phyloP scores from a whole-genome alignment of 345 rosid species.

The Streptanthus diversifolius region DNA sequence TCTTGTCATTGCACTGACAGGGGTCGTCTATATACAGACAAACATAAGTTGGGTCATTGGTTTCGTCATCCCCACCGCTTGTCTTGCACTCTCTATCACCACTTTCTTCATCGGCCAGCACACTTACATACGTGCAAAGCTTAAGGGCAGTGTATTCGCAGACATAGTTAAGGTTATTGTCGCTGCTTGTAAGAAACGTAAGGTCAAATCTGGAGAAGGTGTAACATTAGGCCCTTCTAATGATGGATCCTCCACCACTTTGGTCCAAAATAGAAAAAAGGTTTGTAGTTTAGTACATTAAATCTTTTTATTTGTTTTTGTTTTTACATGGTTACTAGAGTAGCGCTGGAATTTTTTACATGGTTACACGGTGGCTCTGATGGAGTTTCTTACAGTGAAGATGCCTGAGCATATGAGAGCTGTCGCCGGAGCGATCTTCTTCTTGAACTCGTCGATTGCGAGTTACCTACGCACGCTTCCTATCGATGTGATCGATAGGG shows the following conservation, averaged over 20 bases:
- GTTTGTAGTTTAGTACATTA: neutral
- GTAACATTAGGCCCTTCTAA: conserved; percentile 16
- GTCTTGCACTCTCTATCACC: conserved; percentile 45
- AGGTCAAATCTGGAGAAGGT: conserved; percentile 8
- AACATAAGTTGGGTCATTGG: conserved; percentile 68
- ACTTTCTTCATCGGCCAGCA: conserved; percentile 53
- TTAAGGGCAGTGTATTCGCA: conserved; percentile 53
- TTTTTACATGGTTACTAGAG: neutral
- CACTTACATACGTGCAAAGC: conserved; percentile 45
- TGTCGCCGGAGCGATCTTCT: conserved; percentile 64
- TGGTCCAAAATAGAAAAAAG: conserved; percentile 11
- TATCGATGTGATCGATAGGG: conserved; percentile 40
- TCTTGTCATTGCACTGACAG: conserved; percentile 52
- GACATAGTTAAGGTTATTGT: conserved; percentile 50
- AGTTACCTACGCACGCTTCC: conserved; percentile 49
- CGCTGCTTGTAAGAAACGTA: conserved; percentile 48
- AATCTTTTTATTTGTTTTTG: neutral
- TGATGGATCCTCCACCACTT: conserved; percentile 26
- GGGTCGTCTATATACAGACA: conserved; percentile 62
- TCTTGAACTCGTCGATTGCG: conserved; percentile 54
- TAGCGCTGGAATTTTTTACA: no score
- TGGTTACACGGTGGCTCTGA: conserved; percentile 51
- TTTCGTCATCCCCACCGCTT: conserved; percentile 56
- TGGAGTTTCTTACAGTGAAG: conserved; percentile 66
- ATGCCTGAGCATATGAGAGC: conserved; percentile 79